A percentile compares a stretch with the other conserved stretches of the same genome.
Conservation (phyloP, 2,329 filamentous ascomycete species). For the Paraphaeosphaeria minitans region DNA sequence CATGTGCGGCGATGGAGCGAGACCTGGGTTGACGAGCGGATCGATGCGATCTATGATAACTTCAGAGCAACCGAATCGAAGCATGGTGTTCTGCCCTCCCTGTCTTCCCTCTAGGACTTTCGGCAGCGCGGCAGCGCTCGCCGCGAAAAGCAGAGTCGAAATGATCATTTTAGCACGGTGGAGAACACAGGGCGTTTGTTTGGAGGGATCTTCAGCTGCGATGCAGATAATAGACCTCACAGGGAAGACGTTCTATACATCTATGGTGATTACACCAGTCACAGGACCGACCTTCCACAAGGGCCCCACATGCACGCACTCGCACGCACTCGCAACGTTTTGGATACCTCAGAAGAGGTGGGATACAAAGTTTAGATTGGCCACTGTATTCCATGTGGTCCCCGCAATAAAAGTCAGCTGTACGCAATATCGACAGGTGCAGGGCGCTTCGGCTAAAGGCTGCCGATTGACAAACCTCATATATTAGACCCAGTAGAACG, state of each 20-base stretch:
- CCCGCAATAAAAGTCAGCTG: conserved; percentile 1
- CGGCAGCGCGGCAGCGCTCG: conserved; percentile 2
- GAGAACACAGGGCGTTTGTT: not conserved
- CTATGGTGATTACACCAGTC: not conserved
- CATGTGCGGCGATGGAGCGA: conserved; percentile 40
- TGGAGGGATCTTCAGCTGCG: not conserved
- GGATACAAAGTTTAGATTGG: not conserved
- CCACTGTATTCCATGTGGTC: not conserved
- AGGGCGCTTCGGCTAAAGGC: conserved; percentile 8
- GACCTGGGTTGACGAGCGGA: conserved; percentile 45
- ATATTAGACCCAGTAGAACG: not conserved
- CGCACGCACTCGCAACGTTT: not conserved
- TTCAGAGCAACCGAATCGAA: conserved; percentile 41
- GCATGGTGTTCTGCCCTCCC: conserved; percentile 29
- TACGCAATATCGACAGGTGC: not conserved
- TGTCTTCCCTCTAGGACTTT: conserved; percentile 4
- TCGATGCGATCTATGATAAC: conserved; percentile 40
- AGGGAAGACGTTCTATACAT: not conserved
- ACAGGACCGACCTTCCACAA: conserved; percentile 6
- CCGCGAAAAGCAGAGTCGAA: conserved; percentile 9
- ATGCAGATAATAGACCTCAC: not conserved
- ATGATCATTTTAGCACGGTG: not conserved
- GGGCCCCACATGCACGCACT: conserved; percentile 3
- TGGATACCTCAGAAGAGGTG: not conserved
- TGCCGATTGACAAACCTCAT: not conserved